A percentile compares a stretch with the other conserved stretches of the same genome.
These are phyloP conservation scores for Kurtzmaniella cleridarum DNA, from an alignment of 805 yeast species.

Conservation along the genomic window DNA sequence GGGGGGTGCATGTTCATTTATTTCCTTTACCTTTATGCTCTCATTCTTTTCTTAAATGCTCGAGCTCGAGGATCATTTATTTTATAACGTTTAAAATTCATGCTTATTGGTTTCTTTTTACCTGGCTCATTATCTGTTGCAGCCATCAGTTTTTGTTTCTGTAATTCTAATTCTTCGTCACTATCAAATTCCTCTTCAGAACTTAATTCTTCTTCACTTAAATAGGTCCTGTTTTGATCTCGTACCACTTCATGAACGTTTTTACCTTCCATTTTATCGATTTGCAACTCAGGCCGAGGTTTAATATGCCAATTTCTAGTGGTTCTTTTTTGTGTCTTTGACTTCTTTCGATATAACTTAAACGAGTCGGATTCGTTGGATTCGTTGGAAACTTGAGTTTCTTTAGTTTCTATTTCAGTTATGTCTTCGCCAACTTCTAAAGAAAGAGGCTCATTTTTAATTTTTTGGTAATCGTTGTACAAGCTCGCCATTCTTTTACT, in stretches of 20 bases:
- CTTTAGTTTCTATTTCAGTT: slow-evolving; percentile 10
- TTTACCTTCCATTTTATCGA: slow-evolving; percentile 27
- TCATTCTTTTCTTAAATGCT: slow-evolving; percentile 37
- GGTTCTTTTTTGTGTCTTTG: slow-evolving; percentile 46
- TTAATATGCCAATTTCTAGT: slow-evolving; percentile 48
- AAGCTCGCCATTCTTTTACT: slow-evolving; percentile 37
- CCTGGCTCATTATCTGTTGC: slow-evolving; percentile 5
- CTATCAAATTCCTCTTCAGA: slow-evolving; percentile 11
- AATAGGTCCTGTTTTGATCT: slow-evolving; percentile 19
- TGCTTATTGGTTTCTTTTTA: slow-evolving; percentile 32
- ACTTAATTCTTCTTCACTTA: slow-evolving; percentile 10
- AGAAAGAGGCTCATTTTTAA: slow-evolving; percentile 15
- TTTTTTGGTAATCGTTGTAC: slow-evolving; percentile 39
- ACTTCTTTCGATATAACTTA: slow-evolving; percentile 19
- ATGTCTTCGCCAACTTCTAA: slow-evolving; percentile 10
- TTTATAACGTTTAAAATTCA: slow-evolving; percentile 49
- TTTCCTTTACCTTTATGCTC: slow-evolving; percentile 14
- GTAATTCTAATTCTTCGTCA: slow-evolving; percentile 11
- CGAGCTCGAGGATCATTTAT: slow-evolving; percentile 43
- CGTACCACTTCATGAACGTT: slow-evolving; percentile 38
- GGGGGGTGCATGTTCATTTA: no score
- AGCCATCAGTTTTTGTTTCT: slow-evolving; percentile 15
- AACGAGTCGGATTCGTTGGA: slow-evolving; percentile 5
- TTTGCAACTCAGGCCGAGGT: slow-evolving; percentile 23
- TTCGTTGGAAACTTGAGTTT: slow-evolving; percentile 6